Conservation (phyloP, 495 filamentous ascomycete species). For the Monascus purpureus region DNA sequence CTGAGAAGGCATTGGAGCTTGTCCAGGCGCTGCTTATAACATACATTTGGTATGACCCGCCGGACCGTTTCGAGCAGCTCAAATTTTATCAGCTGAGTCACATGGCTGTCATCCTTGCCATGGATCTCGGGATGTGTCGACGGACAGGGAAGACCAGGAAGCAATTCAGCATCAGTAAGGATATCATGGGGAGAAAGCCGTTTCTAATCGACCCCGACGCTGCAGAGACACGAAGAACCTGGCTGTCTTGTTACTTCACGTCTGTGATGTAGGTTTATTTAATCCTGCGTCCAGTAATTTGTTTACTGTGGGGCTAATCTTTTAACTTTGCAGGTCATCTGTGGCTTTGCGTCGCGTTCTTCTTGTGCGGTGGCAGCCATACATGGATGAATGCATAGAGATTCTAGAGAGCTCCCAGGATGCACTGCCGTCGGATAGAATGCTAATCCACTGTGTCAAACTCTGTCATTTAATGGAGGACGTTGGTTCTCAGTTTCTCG, state of each 20-base stretch:
- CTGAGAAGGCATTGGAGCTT: constrained; percentile 75
- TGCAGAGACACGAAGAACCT: constrained; percentile 62
- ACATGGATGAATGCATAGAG: constrained; percentile 74
- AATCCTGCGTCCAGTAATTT: background rate
- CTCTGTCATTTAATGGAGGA: constrained; percentile 74
- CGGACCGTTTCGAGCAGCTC: constrained; percentile 70
- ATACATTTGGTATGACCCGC: constrained; percentile 71
- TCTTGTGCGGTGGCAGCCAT: constrained; percentile 65
- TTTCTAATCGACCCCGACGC: constrained; percentile 44
- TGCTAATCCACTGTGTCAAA: constrained; percentile 61
- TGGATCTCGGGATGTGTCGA: constrained; percentile 73
- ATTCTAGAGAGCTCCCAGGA: constrained; percentile 59
- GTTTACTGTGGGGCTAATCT: constrained; percentile 37
- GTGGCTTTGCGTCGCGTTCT: constrained; percentile 74
- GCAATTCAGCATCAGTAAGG: constrained; percentile 16
- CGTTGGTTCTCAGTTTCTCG: constrained; percentile 55
- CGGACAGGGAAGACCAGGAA: constrained; percentile 12
- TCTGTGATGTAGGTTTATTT: constrained; percentile 33
- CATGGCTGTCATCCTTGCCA: constrained; percentile 68
- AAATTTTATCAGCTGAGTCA: constrained; percentile 87
- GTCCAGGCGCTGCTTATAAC: constrained; percentile 65
- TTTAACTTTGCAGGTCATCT: constrained; percentile 49
- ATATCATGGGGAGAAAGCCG: constrained; percentile 24
- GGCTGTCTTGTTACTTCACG: constrained; percentile 72
- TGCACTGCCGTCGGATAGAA: constrained; percentile 55